A percentile compares a stretch with the other conserved stretches of the same genome.
These are phyloP conservation scores for Flaveria trinervia DNA, from an alignment of 129 eudicot species.

Conservation along the genomic window DNA sequence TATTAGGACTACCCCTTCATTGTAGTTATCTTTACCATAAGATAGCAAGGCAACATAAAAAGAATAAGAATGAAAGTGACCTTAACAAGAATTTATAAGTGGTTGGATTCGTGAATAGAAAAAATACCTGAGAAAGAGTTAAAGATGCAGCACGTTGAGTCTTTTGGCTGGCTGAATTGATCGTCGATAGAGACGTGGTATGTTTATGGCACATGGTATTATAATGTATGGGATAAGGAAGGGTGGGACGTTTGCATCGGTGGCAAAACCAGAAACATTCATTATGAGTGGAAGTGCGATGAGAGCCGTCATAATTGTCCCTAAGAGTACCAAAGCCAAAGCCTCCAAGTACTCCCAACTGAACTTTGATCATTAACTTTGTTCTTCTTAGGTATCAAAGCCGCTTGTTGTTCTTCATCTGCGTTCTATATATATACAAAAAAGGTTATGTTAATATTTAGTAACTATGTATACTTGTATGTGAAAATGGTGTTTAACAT, in stretches of 20 bases:
- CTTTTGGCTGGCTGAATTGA: conserved; percentile 53
- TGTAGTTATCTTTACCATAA: not conserved
- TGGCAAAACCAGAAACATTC: conserved; percentile 45
- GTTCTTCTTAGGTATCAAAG: conserved; percentile 36
- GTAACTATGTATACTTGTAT: not conserved
- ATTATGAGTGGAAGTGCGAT: conserved; percentile 53
- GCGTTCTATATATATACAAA: conserved; percentile 25
- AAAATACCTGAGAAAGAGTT: conserved; percentile 59
- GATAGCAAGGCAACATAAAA: not conserved
- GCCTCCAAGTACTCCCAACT: conserved; percentile 43
- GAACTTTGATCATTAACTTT: conserved; percentile 5
- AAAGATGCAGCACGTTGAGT: conserved; percentile 55
- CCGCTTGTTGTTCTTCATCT: conserved; percentile 39
- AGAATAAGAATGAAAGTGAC: not conserved
- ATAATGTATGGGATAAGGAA: conserved; percentile 59
- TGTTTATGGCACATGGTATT: conserved; percentile 58
- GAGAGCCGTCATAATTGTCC: conserved; percentile 39
- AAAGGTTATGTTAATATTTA: not conserved
- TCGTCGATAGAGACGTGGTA: conserved; percentile 43
- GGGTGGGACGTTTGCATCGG: conserved; percentile 50
- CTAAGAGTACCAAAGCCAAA: conserved; percentile 40
- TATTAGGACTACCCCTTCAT: not conserved
- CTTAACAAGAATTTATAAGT: not conserved
- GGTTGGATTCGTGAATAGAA: not conserved
- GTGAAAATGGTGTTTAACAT: not conserved